Evolutionary conservation across 2,329 filamentous ascomycete genomes (phyloP).

Genomic region (Xylaria polymorpha): DNA sequence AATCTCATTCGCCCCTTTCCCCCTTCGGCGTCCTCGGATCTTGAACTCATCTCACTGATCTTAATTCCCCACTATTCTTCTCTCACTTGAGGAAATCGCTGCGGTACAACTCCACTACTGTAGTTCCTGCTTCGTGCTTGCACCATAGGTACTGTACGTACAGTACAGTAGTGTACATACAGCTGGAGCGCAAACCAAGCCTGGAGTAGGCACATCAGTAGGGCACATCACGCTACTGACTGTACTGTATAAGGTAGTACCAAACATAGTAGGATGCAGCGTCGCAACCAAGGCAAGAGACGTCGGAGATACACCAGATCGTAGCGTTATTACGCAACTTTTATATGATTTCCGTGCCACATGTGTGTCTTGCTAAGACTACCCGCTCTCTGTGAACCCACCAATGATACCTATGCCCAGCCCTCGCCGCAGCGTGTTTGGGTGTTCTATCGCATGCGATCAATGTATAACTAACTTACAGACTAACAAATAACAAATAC

Average conservation of each 20-base stretch:
- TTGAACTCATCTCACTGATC: conserved; percentile 13
- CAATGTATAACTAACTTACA: background rate
- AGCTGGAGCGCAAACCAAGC: too few species aligned
- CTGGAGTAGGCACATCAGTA: too few species aligned
- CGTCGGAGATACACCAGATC: background rate
- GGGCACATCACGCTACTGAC: too few species aligned
- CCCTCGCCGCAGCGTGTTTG: conserved; percentile 17
- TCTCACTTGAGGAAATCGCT: background rate
- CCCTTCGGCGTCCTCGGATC: conserved; percentile 17
- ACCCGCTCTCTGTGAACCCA: background rate
- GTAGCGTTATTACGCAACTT: background rate
- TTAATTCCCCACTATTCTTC: background rate
- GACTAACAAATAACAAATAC: background rate
- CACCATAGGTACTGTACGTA: too few species aligned
- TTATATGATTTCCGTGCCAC: background rate
- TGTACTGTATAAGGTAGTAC: background rate
- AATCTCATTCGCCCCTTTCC: conserved; percentile 27
- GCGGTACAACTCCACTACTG: background rate
- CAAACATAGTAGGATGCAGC: background rate
- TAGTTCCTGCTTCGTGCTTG: background rate
- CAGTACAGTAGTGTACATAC: too few species aligned
- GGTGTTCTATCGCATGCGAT: conserved; percentile 26
- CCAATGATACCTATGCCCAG: background rate
- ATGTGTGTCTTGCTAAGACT: background rate
- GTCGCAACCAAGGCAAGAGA: background rate